phyloP scores from a whole-genome alignment of 78 protist species.

The Chrysochromulina parva region DNA sequence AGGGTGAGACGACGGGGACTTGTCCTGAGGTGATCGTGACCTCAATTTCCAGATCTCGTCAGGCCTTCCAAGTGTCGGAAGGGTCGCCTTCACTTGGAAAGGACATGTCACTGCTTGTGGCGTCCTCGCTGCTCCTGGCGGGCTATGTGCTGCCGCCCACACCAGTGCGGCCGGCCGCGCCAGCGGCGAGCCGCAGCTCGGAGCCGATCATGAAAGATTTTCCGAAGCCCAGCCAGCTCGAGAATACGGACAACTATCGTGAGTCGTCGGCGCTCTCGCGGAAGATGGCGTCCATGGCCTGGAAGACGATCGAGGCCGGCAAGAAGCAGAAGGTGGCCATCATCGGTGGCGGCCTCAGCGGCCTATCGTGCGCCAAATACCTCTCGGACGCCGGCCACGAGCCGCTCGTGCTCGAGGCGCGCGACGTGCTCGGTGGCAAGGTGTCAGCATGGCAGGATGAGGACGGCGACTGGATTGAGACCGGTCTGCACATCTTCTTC shows the following conservation, averaged over 20 bases:
- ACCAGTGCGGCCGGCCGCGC: no score
- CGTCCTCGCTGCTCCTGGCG: no score
- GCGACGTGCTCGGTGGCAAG: conserved; percentile 53
- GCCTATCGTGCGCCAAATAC: conserved; percentile 56
- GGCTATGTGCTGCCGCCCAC: no score
- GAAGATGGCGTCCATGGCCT: background rate
- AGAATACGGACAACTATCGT: background rate
- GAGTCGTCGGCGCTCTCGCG: background rate
- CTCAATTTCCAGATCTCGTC: no score
- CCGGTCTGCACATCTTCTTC: conserved; percentile 60
- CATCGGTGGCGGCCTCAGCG: conserved; percentile 51
- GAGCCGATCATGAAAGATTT: background rate
- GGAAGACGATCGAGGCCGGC: no score
- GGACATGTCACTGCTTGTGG: no score
- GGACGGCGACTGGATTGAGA: conserved; percentile 65
- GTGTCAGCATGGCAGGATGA: conserved; percentile 61
- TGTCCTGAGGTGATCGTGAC: no score
- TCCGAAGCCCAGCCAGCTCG: background rate
- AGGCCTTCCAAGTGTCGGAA: no score
- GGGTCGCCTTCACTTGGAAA: no score
- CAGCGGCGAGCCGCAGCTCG: background rate
- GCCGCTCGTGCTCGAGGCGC: conserved; percentile 56
- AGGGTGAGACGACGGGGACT: no score
- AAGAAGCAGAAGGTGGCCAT: conserved; percentile 34
- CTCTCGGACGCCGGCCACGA: conserved; percentile 26